Evolutionary conservation across 2,329 filamentous ascomycete genomes (phyloP), one percentile per base, ranked within the genome.

Genomic region (Fusarium foetens): DNA sequence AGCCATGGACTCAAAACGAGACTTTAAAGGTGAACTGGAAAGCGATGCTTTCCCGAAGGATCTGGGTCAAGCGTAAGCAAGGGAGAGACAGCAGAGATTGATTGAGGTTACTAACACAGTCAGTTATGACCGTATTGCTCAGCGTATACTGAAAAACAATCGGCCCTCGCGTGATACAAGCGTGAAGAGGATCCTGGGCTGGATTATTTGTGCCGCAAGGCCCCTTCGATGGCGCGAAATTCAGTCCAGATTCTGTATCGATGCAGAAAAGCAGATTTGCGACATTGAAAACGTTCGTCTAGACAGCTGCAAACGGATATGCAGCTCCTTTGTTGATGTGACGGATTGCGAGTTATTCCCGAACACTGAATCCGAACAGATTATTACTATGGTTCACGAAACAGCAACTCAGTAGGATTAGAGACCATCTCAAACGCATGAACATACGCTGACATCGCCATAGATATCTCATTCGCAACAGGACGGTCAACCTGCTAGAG

Each of bases 401-500:
- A 63, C 58, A 1, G 58, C 62, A 23, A 31, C 19, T 9, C 17
- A 31, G 62, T 65, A 7, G 1, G 55, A 17, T 6, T 8, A 8
- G 2, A 2, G 0, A 11, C 10, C 1, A 6, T 3, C 10, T 14
- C n/a, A 5, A 5, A 1, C 0, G 1, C 5, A 5, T 31, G 1
- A 1, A 8, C 1, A 3, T 2, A 0, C 11, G 10, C 25, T 52
- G 3, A 45, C 1, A 4, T 8, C 0, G 0, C 0, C 3, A 4
- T 2, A 63, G 63, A 2, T 65, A 65, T 3, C 58, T 65, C 0
- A 1, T 65, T 0, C 7, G 3, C 4, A 49, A 7, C 0, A 2
- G 5, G 0, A 42, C 23, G 0, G 10, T 65, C 0, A 16, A 49
- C 0, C 4, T 65, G 0, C 0, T 42, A 0, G 0, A 55, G 0